Conservation (phyloP, 2,329 filamentous ascomycete species). For the Fusarium oxysporum region DNA sequence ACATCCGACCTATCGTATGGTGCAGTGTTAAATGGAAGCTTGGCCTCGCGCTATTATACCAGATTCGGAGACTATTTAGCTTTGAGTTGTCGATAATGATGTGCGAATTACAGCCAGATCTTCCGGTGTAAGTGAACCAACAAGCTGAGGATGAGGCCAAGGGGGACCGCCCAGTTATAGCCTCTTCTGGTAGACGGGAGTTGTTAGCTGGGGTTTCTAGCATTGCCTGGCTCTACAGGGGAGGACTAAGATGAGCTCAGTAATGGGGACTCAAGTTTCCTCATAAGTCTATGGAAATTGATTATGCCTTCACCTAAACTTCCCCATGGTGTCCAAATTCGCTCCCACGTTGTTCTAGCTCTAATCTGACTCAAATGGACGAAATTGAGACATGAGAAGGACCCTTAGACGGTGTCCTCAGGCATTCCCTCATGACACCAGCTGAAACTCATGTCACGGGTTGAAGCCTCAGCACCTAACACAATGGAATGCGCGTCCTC, state of each 20-base stretch:
- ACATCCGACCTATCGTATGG: slow-evolving; percentile 9
- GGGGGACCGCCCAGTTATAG: too few species aligned
- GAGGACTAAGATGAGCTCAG: background rate
- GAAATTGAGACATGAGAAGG: too few species aligned
- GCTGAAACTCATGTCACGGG: slow-evolving; percentile 15
- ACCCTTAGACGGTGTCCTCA: background rate
- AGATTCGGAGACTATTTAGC: slow-evolving; percentile 1
- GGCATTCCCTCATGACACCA: slow-evolving; percentile 4
- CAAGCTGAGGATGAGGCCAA: background rate
- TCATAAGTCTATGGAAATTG: background rate
- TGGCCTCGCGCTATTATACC: slow-evolving; percentile 35
- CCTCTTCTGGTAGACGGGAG: background rate
- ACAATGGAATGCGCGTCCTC: slow-evolving; percentile 23
- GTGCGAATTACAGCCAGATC: background rate
- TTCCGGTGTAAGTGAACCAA: background rate
- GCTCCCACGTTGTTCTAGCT: too few species aligned
- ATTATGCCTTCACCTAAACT: too few species aligned
- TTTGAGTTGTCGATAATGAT: slow-evolving; percentile 2
- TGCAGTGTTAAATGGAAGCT: background rate
- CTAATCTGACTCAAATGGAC: background rate
- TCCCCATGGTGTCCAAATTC: too few species aligned
- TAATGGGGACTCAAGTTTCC: background rate
- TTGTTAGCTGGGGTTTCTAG: fast-evolving
- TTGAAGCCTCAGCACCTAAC: background rate
- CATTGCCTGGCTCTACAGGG: fast-evolving